These are phyloP conservation scores for Phytophthora cactorum DNA, from an alignment of 352 stramenopile species.

Conservation along the genomic window DNA sequence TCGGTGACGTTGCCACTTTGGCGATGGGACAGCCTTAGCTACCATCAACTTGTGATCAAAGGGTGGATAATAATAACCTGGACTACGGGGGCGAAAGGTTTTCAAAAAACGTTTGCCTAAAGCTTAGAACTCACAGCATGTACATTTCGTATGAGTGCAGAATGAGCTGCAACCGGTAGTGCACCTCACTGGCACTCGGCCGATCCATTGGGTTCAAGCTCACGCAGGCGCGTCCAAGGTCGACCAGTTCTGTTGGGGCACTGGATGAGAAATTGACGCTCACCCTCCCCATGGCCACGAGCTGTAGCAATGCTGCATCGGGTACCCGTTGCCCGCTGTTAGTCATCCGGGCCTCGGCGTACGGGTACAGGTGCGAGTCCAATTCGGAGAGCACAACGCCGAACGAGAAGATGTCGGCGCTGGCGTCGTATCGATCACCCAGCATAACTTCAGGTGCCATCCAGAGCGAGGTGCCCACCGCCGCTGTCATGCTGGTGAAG, in stretches of 20 bases:
- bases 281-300: slow-evolving; percentile 26
- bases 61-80: no score
- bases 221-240: slow-evolving; percentile 31
- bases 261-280: slow-evolving; percentile 31
- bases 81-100: no score
- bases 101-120: no score
- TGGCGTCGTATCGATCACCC: slow-evolving; percentile 41
- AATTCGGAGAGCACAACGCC: slow-evolving; percentile 43
- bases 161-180: slow-evolving; percentile 33
- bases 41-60: no score
- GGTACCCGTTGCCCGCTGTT: slow-evolving; percentile 20
- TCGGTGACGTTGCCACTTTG: slow-evolving; percentile 10
- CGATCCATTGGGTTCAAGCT: slow-evolving; percentile 21
- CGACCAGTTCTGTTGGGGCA: slow-evolving; percentile 10
- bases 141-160: slow-evolving; percentile 30
- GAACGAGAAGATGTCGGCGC: slow-evolving; percentile 52
- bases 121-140: slow-evolving; percentile 18
- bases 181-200: slow-evolving; percentile 32
- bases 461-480: slow-evolving; percentile 41
- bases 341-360: slow-evolving; percentile 21
- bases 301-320: slow-evolving; percentile 31
- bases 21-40: slow-evolving; percentile 7
- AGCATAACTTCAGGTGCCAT: slow-evolving; percentile 51
- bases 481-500: slow-evolving; percentile 42
- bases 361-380: slow-evolving; percentile 35